Evolutionary conservation across 768 basidiomycete species (phyloP).

Genomic region (Lyophyllum atratum): DNA sequence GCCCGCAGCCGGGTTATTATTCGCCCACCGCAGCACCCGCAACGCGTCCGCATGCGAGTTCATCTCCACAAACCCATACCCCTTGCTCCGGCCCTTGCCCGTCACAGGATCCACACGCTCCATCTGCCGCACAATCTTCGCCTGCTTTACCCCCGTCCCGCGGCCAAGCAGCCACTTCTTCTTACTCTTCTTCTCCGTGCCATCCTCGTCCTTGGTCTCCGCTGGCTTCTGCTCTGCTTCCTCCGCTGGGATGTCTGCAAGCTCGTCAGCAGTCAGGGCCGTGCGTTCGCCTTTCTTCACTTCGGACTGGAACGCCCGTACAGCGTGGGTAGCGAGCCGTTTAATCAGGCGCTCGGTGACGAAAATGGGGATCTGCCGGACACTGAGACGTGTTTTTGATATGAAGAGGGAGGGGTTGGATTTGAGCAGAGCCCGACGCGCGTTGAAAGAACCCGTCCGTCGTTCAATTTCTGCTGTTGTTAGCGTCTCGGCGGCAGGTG

Average conservation of each 20-base stretch:
- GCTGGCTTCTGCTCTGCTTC: constrained; percentile 34
- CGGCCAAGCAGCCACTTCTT: constrained; percentile 30
- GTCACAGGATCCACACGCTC: constrained; percentile 90
- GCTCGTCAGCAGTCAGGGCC: constrained; percentile 74
- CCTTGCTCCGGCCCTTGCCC: constrained; percentile 85
- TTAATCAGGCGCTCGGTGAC: constrained; percentile 90
- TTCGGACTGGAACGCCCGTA: constrained; percentile 78
- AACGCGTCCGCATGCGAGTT: constrained; percentile 86
- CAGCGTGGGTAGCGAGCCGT: constrained; percentile 80
- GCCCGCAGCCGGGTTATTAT: constrained; percentile 76
- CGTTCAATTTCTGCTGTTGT: constrained; percentile 80
- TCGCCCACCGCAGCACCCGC: constrained; percentile 90
- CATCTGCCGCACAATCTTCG: constrained; percentile 87
- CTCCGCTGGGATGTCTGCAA: constrained; percentile 41
- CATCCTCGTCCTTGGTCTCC: constrained; percentile 52
- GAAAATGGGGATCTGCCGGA: constrained; percentile 90
- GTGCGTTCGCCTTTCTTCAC: constrained; percentile 62
- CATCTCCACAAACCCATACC: constrained; percentile 96
- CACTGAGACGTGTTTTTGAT: constrained; percentile 90
- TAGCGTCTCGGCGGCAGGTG: constrained; percentile 74
- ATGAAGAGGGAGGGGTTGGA: constrained; percentile 94
- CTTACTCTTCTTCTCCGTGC: constrained; percentile 23
- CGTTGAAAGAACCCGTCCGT: constrained; percentile 82
- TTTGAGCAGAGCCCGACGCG: constrained; percentile 79
- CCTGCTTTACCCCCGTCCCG: constrained; percentile 69